Base-by-base conservation (phyloP, 345 rosid genomes). In the Carallia brachiata region DNA sequence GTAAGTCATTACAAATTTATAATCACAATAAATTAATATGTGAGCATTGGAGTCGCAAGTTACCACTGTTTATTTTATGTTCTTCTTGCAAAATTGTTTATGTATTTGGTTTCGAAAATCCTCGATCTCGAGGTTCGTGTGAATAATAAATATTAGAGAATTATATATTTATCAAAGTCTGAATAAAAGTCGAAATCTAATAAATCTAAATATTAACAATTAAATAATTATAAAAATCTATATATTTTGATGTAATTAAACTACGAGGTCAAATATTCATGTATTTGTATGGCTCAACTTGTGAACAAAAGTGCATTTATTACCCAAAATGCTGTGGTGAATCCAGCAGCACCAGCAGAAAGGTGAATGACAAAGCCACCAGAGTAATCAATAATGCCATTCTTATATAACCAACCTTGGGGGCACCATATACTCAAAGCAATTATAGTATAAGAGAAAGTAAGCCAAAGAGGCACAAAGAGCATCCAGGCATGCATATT, bases 291-390 rank as follows among this genome's bases (percentile, higher is more conserved):
- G 48, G 48, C 48, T 10, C 48, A 10, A 10, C 12, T 12, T 1
- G 48, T 44, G 48, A 44, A 15, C 9, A 1, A 44, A 32, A 7
- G 9, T 10, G 16, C 23, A 19, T 4, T 36, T 10, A 13, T 56
- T 79, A 84, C 94, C 88, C 91, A 89, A 52, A 37, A 89, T 71
- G 94, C 89, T 8, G 94, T 89, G 0, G 91, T 85, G 74, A 85
- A 89, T 27, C 93, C 90, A 55, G 89, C 90, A 52, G 85, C 89
- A 3, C 90, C 90, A 39, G 90, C 82, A 15, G 93, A 78, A 6
- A 89, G 78, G 73, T 85, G 89, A 59, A 89, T 86, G 23, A 89
- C 89, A 65, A 67, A 84, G 1, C 94, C 91, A 32, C 94, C 89
- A 0, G 89, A 81, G 69, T 83, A 89, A 74, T 89, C 91, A 13